phyloP scores from a whole-genome alignment of 2,329 filamentous ascomycete genomes.

The Penicillium sclerotigenum region DNA sequence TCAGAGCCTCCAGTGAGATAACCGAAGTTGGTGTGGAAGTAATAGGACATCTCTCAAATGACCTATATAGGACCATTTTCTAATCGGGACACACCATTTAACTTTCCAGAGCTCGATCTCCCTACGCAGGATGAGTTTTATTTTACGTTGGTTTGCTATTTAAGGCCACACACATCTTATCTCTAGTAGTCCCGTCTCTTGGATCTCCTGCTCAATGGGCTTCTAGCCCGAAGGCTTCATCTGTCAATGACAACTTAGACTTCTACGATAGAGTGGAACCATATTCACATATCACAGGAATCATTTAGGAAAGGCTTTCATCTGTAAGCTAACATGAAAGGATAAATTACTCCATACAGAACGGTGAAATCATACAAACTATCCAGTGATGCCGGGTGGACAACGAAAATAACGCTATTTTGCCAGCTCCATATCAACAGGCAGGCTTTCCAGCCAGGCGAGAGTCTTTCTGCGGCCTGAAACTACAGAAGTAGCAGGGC shows the following conservation, averaged over 20 bases:
- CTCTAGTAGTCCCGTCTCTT: background rate
- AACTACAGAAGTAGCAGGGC: too few relatives aligned
- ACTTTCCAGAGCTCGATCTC: background rate
- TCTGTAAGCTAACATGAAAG: too few relatives aligned
- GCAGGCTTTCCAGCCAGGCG: background rate
- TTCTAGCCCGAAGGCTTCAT: background rate
- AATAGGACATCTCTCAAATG: background rate
- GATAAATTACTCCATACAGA: too few relatives aligned
- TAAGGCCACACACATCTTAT: background rate
- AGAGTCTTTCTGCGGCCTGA: background rate
- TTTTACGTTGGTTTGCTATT: background rate
- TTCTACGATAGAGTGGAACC: too few relatives aligned
- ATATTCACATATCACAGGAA: too few relatives aligned
- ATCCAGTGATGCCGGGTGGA: too few relatives aligned
- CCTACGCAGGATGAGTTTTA: background rate
- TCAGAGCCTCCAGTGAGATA: too few relatives aligned
- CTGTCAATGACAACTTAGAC: too few relatives aligned
- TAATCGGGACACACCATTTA: background rate
- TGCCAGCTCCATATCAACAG: background rate
- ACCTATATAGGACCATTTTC: background rate
- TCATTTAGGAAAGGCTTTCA: too few relatives aligned
- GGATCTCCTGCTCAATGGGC: background rate
- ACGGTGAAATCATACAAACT: too few relatives aligned
- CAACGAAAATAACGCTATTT: too few relatives aligned
- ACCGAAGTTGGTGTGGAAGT: too few relatives aligned